A percentile compares a stretch with the other conserved stretches of the same genome.
phyloP scores from a whole-genome alignment of 2,329 filamentous ascomycete species.

The Arachnomyces sp. region DNA sequence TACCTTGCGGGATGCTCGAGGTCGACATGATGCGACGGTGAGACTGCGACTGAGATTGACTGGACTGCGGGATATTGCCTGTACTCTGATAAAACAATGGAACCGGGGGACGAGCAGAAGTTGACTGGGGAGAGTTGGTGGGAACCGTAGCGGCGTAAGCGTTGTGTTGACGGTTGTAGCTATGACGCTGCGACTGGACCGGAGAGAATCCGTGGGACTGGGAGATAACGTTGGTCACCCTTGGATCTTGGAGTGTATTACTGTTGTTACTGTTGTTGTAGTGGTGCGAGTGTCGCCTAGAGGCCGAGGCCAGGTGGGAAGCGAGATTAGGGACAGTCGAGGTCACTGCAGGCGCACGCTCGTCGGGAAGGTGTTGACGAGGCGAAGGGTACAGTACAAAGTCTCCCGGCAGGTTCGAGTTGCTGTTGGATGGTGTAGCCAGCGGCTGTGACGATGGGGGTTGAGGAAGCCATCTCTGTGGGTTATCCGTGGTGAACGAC shows the following conservation, averaged over 20 bases:
- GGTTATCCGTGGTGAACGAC: slow-evolving; percentile 43
- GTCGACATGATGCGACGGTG: slow-evolving; percentile 33
- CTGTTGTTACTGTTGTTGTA: slow-evolving; percentile 25
- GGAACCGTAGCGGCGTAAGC: slow-evolving; percentile 33
- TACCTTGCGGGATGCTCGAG: slow-evolving; percentile 30
- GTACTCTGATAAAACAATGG: slow-evolving; percentile 28
- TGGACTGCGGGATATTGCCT: slow-evolving; percentile 18
- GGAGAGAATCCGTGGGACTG: slow-evolving; percentile 33
- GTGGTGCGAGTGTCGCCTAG: slow-evolving; percentile 16
- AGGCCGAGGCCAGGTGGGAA: slow-evolving; percentile 7
- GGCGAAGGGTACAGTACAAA: slow-evolving; percentile 36
- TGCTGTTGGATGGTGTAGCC: slow-evolving; percentile 29
- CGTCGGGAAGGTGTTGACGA: slow-evolving; percentile 25
- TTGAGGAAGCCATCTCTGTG: slow-evolving; percentile 40
- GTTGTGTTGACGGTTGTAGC: slow-evolving; percentile 17
- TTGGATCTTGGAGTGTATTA: slow-evolving; percentile 32
- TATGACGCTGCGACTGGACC: slow-evolving; percentile 27
- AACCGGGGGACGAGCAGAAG: slow-evolving; percentile 28
- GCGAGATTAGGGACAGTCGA: slow-evolving; percentile 33
- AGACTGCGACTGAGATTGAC: slow-evolving; percentile 21
- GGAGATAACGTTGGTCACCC: slow-evolving; percentile 31
- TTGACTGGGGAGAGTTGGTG: slow-evolving; percentile 25
- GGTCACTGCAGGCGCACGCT: slow-evolving; percentile 24
- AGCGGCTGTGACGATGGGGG: slow-evolving; percentile 35
- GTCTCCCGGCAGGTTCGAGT: slow-evolving; percentile 30